A percentile compares a stretch with the other conserved stretches of the same genome.
phyloP scores from a whole-genome alignment of 2,329 filamentous ascomycete species.

The Penicillium aurantiogriseum region DNA sequence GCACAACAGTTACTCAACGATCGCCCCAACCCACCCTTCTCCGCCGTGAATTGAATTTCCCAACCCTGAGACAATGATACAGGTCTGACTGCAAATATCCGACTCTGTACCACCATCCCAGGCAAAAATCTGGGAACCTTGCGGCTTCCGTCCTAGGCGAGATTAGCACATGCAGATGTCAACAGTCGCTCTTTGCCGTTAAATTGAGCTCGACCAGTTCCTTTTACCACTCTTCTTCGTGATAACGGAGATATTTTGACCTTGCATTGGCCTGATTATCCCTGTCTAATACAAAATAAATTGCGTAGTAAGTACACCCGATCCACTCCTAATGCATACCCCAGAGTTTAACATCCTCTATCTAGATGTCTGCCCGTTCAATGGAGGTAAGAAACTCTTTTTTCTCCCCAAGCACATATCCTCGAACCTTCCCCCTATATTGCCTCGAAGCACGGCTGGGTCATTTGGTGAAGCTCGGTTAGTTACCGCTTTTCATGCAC shows the following conservation, averaged over 20 bases:
- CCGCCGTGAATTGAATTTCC: neutral
- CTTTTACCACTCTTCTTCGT: conserved; percentile 3
- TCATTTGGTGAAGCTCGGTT: conserved; percentile 8
- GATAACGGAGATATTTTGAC: neutral
- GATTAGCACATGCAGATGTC: conserved; percentile 10
- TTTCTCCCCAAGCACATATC: neutral
- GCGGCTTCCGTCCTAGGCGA: conserved; percentile 1
- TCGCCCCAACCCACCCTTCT: neutral
- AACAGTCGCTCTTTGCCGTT: conserved; percentile 4
- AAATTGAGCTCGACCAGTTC: conserved; percentile 9
- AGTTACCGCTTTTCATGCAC: conserved; percentile 11
- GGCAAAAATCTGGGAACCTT: neutral
- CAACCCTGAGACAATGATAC: conserved; percentile 6
- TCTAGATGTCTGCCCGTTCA: conserved; percentile 3
- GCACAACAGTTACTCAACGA: conserved; percentile 3
- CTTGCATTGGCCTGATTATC: neutral
- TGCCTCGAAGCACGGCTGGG: neutral
- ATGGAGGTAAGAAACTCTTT: conserved; percentile 12
- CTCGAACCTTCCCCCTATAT: neutral
- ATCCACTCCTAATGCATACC: neutral
- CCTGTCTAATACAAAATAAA: neutral
- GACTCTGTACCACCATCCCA: conserved; percentile 6
- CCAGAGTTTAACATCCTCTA: neutral
- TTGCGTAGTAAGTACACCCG: conserved; percentile 1
- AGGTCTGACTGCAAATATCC: conserved; percentile 6